phyloP scores from a whole-genome alignment of 306 rosid genomes.

The Macrotyloma uniflorum region DNA sequence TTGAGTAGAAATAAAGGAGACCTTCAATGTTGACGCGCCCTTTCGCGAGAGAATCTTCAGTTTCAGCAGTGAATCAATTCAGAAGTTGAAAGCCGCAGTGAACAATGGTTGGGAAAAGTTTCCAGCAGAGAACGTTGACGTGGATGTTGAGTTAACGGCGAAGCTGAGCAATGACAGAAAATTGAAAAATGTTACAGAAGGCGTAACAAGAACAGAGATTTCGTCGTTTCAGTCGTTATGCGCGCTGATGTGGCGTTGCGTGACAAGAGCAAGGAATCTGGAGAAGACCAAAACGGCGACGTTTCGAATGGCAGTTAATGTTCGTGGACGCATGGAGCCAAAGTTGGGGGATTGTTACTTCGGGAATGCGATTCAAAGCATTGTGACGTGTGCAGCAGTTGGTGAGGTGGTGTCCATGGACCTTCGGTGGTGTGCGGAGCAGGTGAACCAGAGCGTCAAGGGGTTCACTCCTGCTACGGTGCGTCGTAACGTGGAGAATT shows the following conservation, averaged over 20 bases:
- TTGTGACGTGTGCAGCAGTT: slow-evolving; percentile 50
- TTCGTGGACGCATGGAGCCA: slow-evolving; percentile 74
- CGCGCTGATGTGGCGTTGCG: slow-evolving; percentile 68
- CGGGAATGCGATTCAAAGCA: slow-evolving; percentile 85
- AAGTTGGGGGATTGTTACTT: slow-evolving; percentile 63
- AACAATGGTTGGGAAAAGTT: slow-evolving; percentile 17
- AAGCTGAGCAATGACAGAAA: slow-evolving; percentile 57
- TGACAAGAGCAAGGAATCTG: slow-evolving; percentile 73
- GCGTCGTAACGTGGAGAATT: slow-evolving; percentile 57
- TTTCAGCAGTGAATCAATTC: slow-evolving; percentile 64
- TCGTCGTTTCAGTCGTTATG: slow-evolving; percentile 84
- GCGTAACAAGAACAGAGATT: slow-evolving; percentile 40
- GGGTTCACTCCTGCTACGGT: slow-evolving; percentile 59
- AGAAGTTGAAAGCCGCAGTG: slow-evolving; percentile 54
- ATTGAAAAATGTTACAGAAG: slow-evolving; percentile 39
- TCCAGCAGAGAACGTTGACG: not conserved
- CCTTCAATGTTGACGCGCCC: slow-evolving; percentile 52
- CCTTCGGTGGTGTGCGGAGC: slow-evolving; percentile 75
- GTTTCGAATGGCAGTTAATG: slow-evolving; percentile 81
- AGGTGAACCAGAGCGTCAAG: slow-evolving; percentile 62
- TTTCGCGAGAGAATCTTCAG: slow-evolving; percentile 72
- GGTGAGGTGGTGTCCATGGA: slow-evolving; percentile 56
- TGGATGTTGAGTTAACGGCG: slow-evolving; percentile 51
- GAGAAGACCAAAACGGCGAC: slow-evolving; percentile 60
- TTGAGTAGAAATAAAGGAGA: slow-evolving; percentile 45